Evolutionary conservation across 2,329 filamentous ascomycete genomes (phyloP), one percentile per base, ranked within the genome.

Genomic region (Aspergillus calidoustus): DNA sequence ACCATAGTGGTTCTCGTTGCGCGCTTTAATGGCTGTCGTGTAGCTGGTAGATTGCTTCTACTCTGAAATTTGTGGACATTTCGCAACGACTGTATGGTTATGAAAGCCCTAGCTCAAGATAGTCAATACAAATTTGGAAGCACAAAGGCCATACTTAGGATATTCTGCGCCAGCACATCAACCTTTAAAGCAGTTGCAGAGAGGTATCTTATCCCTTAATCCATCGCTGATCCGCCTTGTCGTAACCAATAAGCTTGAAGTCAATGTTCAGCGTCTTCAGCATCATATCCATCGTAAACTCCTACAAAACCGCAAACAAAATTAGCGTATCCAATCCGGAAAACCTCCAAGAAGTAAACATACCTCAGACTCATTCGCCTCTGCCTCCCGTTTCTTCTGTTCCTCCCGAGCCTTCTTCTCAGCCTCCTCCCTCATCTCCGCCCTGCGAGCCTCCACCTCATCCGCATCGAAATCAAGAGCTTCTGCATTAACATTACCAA

Each of bases 251-350:
- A n/a, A 85, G 70, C 53, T 82, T 77, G 4, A 86, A 74, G 59
- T 89, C 86, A 60, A 91, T 84, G 68, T 89, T 88, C 61, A 91
- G 77, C 31, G 83, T 86, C 66, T 83, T 83, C 17, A 91, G 80
- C 88, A 91, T 90, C 82, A 86, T 86, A 52, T 84, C 86, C 83
- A 91, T 89, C 13, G 87, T 89, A 69, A 90, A 90, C 13, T 83
- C 83, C 86, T 88, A 66, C 7, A 47, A 8, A 49, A 54, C 0
- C 17, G 8, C 19, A 49, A 43, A 17, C 19, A 41, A 41, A 2
- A 53, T 59, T 48, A 59, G 57, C 49, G 47, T 89, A 68, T 89
- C 89, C 13, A 82, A 83, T 86, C 87, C 66, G 11, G 43, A 11
- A 51, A 77, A 76, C 76, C 65, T 79, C 63, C 46, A 38, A 46